Base-by-base conservation (phyloP, 495 filamentous ascomycete genomes). In the Hypoxylon cercidicola region DNA sequence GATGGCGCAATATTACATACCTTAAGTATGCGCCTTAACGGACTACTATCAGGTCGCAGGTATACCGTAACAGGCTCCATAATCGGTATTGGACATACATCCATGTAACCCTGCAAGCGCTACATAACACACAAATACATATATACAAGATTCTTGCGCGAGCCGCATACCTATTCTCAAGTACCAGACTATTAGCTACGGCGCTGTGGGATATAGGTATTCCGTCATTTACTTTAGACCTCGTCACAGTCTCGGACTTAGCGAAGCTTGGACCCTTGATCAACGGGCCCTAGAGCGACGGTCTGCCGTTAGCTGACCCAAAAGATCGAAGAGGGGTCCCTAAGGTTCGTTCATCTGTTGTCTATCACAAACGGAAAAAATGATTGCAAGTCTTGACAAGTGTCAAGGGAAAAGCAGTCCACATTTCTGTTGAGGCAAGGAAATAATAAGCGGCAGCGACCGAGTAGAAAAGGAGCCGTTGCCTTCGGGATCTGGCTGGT, bases 371-470 rank as follows among this genome's bases (percentile, higher is more conserved):
- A 60, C 18, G 32, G 35, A 32, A 43, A 53, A 52, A 40, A 49
- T 46, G 34, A 15, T 35, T 45, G 55, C 35, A 66, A 44, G 51
- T 66, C 62, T n/a, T 66, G 40, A 66, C 55, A 60, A 66, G 50
- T 55, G 50, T 65, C 32, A 50, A 51, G 39, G 55, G 53, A 55
- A 60, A 30, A 44, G 48, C 15, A 55, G 23, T 50, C 63, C 63
- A 66, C 56, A 62, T 51, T 61, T 60, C n/a, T 53, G 53, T 61
- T 49, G 40, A 60, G 44, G 49, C 51, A 56, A 66, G 57, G 50
- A 45, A 66, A 56, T 39, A 66, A 56, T 56, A 56, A 50, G 63
- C 51, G 57, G 61, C 43, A 32, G 46, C 46, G 32, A 61, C 30
- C 21, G 39, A 57, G 52, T 61, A 66, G 57, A 66, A 66, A 66